Conservation (phyloP, 495 filamentous ascomycete species). For the Aspergillus sclerotiicarbonarius region DNA sequence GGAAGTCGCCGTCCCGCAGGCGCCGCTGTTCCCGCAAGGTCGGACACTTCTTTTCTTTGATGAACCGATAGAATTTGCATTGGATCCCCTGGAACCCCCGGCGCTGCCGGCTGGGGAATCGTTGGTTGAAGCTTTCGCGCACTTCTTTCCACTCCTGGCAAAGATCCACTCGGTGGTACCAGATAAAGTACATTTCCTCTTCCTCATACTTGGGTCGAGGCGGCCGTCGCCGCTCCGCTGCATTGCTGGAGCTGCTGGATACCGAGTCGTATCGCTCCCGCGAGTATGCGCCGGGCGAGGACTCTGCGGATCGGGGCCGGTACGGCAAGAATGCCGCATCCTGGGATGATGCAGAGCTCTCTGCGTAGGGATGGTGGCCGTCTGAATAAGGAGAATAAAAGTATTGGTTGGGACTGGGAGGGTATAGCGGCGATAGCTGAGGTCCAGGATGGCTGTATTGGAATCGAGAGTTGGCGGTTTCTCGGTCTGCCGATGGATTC, state of each 20-base stretch:
- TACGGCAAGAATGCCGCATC: slow-evolving; percentile 22
- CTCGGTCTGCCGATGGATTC: slow-evolving; percentile 29
- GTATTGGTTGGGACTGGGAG: slow-evolving; percentile 31
- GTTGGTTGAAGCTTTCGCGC: slow-evolving; percentile 47
- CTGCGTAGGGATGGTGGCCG: slow-evolving; percentile 18
- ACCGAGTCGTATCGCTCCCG: slow-evolving; percentile 45
- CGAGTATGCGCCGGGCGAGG: slow-evolving; percentile 36
- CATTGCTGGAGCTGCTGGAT: slow-evolving; percentile 41
- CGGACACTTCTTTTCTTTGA: slow-evolving; percentile 48
- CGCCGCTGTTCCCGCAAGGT: slow-evolving; percentile 45
- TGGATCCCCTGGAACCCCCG: slow-evolving; percentile 51
- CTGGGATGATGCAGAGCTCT: slow-evolving; percentile 13
- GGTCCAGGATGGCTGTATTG: slow-evolving; percentile 20
- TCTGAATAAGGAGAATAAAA: slow-evolving; percentile 26
- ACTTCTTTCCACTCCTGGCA: slow-evolving; percentile 53
- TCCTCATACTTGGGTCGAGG: slow-evolving; percentile 50
- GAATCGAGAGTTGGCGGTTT: slow-evolving; percentile 12
- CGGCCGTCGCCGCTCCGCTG: slow-evolving; percentile 39
- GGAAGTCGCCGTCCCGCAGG: slow-evolving; percentile 45
- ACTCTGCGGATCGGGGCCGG: slow-evolving; percentile 28
- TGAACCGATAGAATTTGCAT: slow-evolving; percentile 56
- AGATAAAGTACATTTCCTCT: slow-evolving; percentile 56
- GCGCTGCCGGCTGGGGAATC: slow-evolving; percentile 45
- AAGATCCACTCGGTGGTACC: slow-evolving; percentile 55
- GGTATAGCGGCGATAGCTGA: slow-evolving; percentile 32